phyloP scores from a whole-genome alignment of 1,284 basidiomycete genomes.

The Rhodotorula sp. region DNA sequence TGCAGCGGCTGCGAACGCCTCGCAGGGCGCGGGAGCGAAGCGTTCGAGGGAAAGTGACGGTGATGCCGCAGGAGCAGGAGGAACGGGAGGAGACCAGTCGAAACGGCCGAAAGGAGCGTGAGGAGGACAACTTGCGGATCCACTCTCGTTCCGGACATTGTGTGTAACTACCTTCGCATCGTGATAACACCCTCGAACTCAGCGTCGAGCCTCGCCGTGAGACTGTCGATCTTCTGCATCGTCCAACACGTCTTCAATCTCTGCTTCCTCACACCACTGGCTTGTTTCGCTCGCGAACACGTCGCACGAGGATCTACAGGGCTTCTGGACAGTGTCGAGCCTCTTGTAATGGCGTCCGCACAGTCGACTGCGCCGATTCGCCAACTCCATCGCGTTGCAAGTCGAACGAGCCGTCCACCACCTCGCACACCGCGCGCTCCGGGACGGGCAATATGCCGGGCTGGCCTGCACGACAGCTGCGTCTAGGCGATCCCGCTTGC shows the following conservation, averaged over 20 bases:
- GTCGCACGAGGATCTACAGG: too few relatives aligned
- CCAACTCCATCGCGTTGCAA: not conserved
- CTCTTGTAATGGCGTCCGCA: too few relatives aligned
- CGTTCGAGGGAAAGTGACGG: conserved; percentile 19
- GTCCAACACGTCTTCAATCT: not conserved
- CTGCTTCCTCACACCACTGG: not conserved
- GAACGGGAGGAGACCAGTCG: not conserved
- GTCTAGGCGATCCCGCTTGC: too few relatives aligned
- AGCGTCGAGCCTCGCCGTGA: too few relatives aligned
- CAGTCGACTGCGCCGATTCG: too few relatives aligned
- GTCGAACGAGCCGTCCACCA: not conserved
- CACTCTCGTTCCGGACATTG: too few relatives aligned
- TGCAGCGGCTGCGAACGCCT: conserved; percentile 5
- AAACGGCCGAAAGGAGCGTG: conserved; percentile 17
- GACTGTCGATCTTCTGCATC: not conserved
- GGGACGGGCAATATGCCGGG: too few relatives aligned
- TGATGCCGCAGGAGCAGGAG: not conserved
- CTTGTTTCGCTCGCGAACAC: not conserved
- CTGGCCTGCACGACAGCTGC: too few relatives aligned
- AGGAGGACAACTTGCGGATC: not conserved
- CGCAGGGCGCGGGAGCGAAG: not conserved
- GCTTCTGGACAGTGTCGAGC: too few relatives aligned
- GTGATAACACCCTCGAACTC: not conserved
- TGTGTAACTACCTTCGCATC: conserved; percentile 1
- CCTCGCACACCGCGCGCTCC: not conserved